Evolutionary conservation across 805 yeast species (phyloP).

Genomic region (Cyberlindnera meyerae): DNA sequence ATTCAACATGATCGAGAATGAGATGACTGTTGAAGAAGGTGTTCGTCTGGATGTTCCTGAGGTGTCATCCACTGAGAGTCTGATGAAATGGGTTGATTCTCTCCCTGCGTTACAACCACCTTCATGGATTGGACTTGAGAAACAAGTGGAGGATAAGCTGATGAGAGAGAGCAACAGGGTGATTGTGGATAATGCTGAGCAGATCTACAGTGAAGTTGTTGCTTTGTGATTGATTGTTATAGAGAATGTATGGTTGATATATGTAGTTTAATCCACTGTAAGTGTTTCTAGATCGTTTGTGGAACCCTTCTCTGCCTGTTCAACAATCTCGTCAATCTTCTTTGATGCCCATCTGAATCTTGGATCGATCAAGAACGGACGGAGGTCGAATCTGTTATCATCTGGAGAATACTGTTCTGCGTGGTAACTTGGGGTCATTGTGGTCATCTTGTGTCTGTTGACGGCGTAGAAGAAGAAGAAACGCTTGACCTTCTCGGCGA

Average conservation of each 20-base stretch:
- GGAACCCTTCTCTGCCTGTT: constrained; percentile 41
- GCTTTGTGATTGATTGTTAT: not conserved
- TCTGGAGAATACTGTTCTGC: constrained; percentile 99
- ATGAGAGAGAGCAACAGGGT: constrained; percentile 10
- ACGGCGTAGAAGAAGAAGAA: constrained; percentile 93
- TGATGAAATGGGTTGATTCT: constrained; percentile 42
- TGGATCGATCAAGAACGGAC: constrained; percentile 94
- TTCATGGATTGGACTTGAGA: constrained; percentile 48
- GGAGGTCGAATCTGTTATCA: constrained; percentile 90
- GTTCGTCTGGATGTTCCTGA: constrained; percentile 40
- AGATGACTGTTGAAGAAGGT: constrained; percentile 7
- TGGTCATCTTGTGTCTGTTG: constrained; percentile 95
- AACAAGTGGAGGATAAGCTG: constrained; percentile 36
- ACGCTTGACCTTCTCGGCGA: constrained; percentile 87
- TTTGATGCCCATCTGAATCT: constrained; percentile 84
- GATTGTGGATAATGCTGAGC: constrained; percentile 3
- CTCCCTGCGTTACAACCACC: constrained; percentile 53
- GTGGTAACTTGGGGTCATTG: constrained; percentile 94
- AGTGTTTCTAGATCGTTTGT: constrained; percentile 31
- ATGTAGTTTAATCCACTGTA: constrained; percentile 39
- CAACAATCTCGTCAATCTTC: constrained; percentile 79
- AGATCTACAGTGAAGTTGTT: constrained; percentile 2
- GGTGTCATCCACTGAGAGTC: constrained; percentile 22
- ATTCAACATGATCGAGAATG: constrained; percentile 38
- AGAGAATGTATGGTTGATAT: too few relatives aligned